Base-by-base conservation (phyloP, 2,329 filamentous ascomycete species). In the Leptographium lundbergii region DNA sequence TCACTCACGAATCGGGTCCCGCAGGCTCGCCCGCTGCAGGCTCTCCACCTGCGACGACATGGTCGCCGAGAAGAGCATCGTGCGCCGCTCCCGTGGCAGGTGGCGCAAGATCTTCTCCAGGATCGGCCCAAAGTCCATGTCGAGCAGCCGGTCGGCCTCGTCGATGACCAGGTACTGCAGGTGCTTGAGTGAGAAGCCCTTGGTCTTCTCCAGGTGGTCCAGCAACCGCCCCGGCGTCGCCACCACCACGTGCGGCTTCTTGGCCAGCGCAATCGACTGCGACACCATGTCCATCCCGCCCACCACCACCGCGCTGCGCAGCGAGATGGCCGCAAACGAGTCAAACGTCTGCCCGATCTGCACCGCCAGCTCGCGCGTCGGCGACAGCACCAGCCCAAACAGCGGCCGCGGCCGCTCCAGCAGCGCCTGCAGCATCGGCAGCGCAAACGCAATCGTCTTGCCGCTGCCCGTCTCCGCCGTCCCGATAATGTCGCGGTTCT, bases 281-380 rank as follows among this genome's bases (percentile, higher is more conserved):
- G 89, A 82, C 1, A 96, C 88, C 89, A 96, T 96, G 64, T 97
- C 92, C 78, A 97, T 85, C 51, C 94, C 94, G 66, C 94, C 94
- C 1, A 97, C 89, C 51, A 99, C 84, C 19, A 92, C 86, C 7
- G 89, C 86, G 67, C 85, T 90, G 67, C 90, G 84, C 45, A 97
- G 87, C n/a, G 85, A 87, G 65, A 99, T 96, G 11, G 88, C 85
- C 6, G 92, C 91, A 0, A 99, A 80, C 0, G 89, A 89, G 69
- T 96, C 91, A 65, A 96, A 92, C 3, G 88, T 80, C 69, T 95
- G 82, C 5, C 87, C 86, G 64, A 96, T 97, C 71, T 99, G 94
- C 61, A 88, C 88, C 3, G 94, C 94, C 59, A 99, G 73, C 75
- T 99, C 94, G 69, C 94, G 86, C 5, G 94, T 99, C 0, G 94